phyloP scores from a whole-genome alignment of 768 basidiomycete species.

The Mycena epipterygia region DNA sequence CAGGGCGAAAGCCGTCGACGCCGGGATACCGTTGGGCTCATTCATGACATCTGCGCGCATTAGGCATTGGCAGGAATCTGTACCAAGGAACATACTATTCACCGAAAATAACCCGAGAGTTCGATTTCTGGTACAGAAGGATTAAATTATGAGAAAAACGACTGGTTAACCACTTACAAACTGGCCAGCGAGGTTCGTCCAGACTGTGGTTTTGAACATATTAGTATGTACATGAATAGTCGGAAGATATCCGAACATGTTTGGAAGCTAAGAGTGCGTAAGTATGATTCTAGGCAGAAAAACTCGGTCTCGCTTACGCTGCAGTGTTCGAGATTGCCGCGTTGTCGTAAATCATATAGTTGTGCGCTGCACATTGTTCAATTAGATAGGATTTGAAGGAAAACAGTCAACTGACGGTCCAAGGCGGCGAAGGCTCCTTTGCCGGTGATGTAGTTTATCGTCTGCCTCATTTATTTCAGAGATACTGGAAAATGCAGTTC shows the following conservation, averaged over 20 bases:
- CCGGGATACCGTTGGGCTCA: constrained; percentile 73
- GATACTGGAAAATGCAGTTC: neutral
- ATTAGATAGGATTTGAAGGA: neutral
- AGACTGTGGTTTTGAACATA: constrained; percentile 52
- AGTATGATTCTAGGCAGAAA: neutral
- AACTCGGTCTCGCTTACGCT: constrained; percentile 50
- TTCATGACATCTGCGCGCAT: constrained; percentile 66
- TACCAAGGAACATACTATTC: neutral
- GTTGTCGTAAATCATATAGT: constrained; percentile 72
- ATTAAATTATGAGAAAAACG: neutral
- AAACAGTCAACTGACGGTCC: constrained; percentile 58
- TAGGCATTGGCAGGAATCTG: neutral
- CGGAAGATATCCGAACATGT: constrained; percentile 53
- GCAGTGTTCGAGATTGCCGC: constrained; percentile 62
- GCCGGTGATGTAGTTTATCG: constrained; percentile 70
- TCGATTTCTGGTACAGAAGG: constrained; percentile 51
- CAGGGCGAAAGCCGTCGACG: constrained; percentile 64
- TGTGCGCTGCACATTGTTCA: constrained; percentile 59
- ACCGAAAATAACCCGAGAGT: constrained; percentile 71
- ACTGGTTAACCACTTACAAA: constrained; percentile 56
- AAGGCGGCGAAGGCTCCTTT: constrained; percentile 71
- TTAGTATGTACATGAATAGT: neutral
- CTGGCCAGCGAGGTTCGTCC: constrained; percentile 67
- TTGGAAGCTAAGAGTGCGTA: constrained; percentile 54
- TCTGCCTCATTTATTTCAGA: constrained; percentile 47